Evolutionary conservation across 2,329 filamentous ascomycete species (phyloP), one percentile per base, ranked within the genome.

Genomic region (Aspergillus awamori): DNA sequence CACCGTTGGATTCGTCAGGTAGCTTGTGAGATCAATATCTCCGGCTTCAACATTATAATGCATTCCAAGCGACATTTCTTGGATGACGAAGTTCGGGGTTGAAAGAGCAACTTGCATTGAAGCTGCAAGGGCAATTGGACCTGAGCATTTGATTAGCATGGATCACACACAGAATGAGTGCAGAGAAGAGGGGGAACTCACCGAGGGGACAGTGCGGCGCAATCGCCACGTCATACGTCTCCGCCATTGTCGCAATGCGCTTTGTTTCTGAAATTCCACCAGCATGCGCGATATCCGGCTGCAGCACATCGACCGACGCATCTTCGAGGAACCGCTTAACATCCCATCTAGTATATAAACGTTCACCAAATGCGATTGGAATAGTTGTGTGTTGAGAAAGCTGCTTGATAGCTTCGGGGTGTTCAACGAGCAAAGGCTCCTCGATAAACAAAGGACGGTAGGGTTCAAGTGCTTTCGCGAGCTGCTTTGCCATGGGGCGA

Each of bases 21-120:
- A 92, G 26, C 83, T 89, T 11, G 84, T 84, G 58, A 91, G 77
- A 70, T 91, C 89, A 66, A 86, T 81, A 1, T 85, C 82, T 1
- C 85, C 87, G 0, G 82, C 84, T 67, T 83, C 82, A 3, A 76
- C 74, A 66, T 93, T 93, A 71, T 93, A 93, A 72, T 93, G 91
- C 67, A 93, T 93, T 0, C 90, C 90, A 26, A 92, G 70, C 56
- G 86, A 89, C 90, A 92, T 92, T 74, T 93, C 90, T 69, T 91
- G 87, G 33, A 93, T 92, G 0, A 83, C 85, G 71, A 89, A 92
- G 72, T 89, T 92, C 17, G 82, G 82, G 15, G 78, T 85, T 4
- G 76, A 78, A 15, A 84, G 80, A 22, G 86, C 87, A 1, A 92
- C 84, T 64, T 92, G 89, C 43, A 92, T 80, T 58, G 83, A 87